Base-by-base conservation (phyloP, 495 filamentous ascomycete genomes). In the Penicillium daleae region DNA sequence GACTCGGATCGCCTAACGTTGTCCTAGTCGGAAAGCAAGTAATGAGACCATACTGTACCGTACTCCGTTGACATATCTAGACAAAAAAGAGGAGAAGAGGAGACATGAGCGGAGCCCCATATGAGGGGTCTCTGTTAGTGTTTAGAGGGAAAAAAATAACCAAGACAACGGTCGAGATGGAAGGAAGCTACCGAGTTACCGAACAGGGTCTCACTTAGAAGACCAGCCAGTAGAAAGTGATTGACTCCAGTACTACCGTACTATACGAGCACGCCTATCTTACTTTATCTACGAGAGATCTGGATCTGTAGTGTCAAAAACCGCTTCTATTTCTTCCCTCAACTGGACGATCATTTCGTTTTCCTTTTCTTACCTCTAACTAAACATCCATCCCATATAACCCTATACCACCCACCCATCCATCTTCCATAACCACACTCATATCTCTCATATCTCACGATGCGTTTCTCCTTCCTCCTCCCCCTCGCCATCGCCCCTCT, bases 401-500 rank as follows among this genome's bases (percentile, higher is more conserved):
- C 15, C 17, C 17, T 19, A n/a, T 42, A 42, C 4, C 13, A 12
- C 4, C 37, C 15, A n/a, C 37, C 31, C 19, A 29, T 10, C 40
- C 39, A 35, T 44, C n/a, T n/a, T n/a, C 27, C 44, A 40, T 40
- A 40, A 40, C 12, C 52, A 15, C 6, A 2, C 24, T 6, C 26
- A 42, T 42, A 42, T 5, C 8, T 7, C 27, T n/a, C 17, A 37
- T 3, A 35, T 21, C 6, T 13, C 61, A 73, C 24, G 61, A 77
- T 77, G 74, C 71, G 63, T 60, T 61, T 74, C 65, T 52, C 62
- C 42, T 49, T 66, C 21, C 56, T 76, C 35, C 57, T 80, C 48
- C 50, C 67, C 50, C 68, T 80, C 9, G 50, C 74, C 37, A 58
- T 75, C 56, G 69, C 65, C 50, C 66, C 73, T 12, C 57, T 81